These are phyloP conservation scores for Fraxinus pennsylvanica DNA, from an alignment of 257 asterid species.

Conservation along the genomic window DNA sequence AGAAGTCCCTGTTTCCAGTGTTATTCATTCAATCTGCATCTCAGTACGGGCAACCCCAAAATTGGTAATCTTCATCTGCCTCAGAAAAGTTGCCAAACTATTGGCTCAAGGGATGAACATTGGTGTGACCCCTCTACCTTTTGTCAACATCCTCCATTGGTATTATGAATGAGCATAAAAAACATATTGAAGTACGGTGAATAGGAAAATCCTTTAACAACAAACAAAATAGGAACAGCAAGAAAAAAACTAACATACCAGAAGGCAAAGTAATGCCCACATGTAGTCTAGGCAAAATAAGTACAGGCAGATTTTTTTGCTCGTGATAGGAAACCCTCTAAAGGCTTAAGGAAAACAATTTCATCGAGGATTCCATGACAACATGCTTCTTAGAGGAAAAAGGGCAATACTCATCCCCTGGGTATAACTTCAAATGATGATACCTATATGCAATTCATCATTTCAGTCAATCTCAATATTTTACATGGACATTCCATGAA, in stretches of 20 bases:
- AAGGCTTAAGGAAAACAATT: conserved; percentile 73
- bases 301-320: conserved; percentile 68
- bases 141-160: conserved; percentile 45
- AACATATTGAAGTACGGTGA: background rate
- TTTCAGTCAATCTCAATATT: background rate
- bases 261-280: conserved; percentile 38
- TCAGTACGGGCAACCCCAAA: no score
- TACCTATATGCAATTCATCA: conserved; percentile 35
- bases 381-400: conserved; percentile 74
- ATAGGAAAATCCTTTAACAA: background rate
- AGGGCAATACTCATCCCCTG: conserved; percentile 68
- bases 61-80: no score
- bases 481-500: background rate
- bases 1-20: no score
- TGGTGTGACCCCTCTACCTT: conserved; percentile 54
- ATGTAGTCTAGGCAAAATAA: conserved; percentile 59
- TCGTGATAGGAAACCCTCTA: conserved; percentile 62
- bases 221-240: conserved; percentile 1
- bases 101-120: conserved; percentile 54
- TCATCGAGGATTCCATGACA: conserved; percentile 64
- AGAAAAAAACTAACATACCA: conserved; percentile 32
- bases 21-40: no score
- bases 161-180: conserved; percentile 12
- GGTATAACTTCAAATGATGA: conserved; percentile 70
- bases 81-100: conserved; percentile 55